Evolutionary conservation across 495 filamentous ascomycete species (phyloP).

Genomic region (Mytilinidion resinicola): DNA sequence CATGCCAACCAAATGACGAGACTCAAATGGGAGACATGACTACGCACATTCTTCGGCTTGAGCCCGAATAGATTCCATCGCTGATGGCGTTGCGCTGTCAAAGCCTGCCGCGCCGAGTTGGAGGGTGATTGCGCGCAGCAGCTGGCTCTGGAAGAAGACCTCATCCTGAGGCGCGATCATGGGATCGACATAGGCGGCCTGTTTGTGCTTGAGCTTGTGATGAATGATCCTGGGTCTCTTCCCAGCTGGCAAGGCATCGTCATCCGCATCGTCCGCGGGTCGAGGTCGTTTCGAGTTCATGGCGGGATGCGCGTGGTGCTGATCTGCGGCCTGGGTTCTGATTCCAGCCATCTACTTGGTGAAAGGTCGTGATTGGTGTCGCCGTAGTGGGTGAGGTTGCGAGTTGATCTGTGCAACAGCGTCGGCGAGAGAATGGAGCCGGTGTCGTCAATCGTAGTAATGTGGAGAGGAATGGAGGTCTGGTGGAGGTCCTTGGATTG

Average conservation of each 20-base stretch:
- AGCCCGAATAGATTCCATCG: slow-evolving; percentile 52
- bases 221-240: slow-evolving; percentile 46
- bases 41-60: slow-evolving; percentile 55
- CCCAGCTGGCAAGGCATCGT: neutral
- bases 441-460: no score
- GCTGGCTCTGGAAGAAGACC: slow-evolving; percentile 37
- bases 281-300: slow-evolving; percentile 16
- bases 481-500: no score
- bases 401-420: no score
- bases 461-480: no score
- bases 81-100: slow-evolving; percentile 49
- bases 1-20: neutral
- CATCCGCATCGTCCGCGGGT: neutral
- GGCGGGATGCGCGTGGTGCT: slow-evolving; percentile 2
- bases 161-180: slow-evolving; percentile 18
- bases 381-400: no score
- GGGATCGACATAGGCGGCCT: slow-evolving; percentile 37
- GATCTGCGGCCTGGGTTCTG: slow-evolving; percentile 11
- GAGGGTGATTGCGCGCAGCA: slow-evolving; percentile 52
- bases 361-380: no score
- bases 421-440: no score
- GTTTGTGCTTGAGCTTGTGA: slow-evolving; percentile 36
- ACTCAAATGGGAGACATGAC: neutral
- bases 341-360: neutral
- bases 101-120: slow-evolving; percentile 53